Evolutionary conservation across 2,329 filamentous ascomycete genomes (phyloP), one percentile per base, ranked within the genome.

Genomic region (Colletotrichum aenigma): DNA sequence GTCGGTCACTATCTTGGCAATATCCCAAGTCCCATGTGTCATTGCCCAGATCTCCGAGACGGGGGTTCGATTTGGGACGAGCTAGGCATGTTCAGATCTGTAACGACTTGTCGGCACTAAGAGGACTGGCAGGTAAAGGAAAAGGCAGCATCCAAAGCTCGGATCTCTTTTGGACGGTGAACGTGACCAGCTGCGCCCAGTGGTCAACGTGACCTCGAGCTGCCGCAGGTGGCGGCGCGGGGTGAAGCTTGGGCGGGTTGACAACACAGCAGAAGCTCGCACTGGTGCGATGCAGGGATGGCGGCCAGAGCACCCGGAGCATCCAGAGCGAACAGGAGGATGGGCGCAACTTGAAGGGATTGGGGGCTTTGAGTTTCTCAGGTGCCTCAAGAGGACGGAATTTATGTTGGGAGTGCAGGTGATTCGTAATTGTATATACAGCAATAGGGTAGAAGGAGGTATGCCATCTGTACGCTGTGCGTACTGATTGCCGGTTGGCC

Each of bases 131-230:
- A 52, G 43, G 38, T 48, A 48, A 48, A 48, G 38, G 18, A 12
- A 12, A 48, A 38, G 36, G 16, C 43, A 52, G 43, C n/a, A 52
- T 52, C 43, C 43, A n/a, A 36, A 56, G 64, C 62, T 67, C 73
- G 70, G 70, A 64, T 67, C 32, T 48, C 67, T 13, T 28, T 62
- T 21, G 38, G 36, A n/a, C 56, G 26, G 55, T 36, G 64, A 76
- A 73, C 70, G 74, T 76, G 70, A 76, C 74, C 43, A n/a, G 43
- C 64, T 28, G 70, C 73, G 73, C 36, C 69, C 26, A 43, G 74
- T 38, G 56, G 58, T 18, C 32, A 72, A 76, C 70, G 74, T 76
- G 70, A 76, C 74, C 74, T 48, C 34, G 24, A 61, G 38, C 32
- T 64, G 69, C 52, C 69, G 55, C 56, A 66, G 43, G 61, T 43